phyloP scores from a whole-genome alignment of 768 basidiomycete genomes.

The Lactifluus echinatus region DNA sequence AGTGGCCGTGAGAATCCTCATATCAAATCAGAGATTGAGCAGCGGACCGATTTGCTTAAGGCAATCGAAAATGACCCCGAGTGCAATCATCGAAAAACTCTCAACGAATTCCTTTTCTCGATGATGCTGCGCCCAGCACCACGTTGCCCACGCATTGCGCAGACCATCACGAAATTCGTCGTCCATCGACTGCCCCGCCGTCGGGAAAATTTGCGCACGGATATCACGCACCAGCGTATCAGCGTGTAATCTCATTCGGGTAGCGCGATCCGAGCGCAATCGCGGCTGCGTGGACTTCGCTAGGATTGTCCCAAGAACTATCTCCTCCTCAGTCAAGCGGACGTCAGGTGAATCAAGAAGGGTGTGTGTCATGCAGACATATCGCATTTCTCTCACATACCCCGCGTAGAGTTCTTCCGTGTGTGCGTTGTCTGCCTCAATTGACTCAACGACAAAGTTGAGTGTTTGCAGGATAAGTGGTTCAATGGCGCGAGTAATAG shows the following conservation, averaged over 20 bases:
- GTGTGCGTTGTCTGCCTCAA: background rate
- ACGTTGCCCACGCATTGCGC: constrained; percentile 53
- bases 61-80: constrained; percentile 27
- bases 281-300: constrained; percentile 57
- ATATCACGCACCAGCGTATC: constrained; percentile 43
- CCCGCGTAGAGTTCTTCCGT: constrained; percentile 32
- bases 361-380: constrained; percentile 61
- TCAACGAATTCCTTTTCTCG: constrained; percentile 27
- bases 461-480: background rate
- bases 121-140: constrained; percentile 45
- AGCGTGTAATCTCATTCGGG: constrained; percentile 55
- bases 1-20: background rate
- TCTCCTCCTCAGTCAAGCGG: constrained; percentile 60
- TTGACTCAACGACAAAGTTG: constrained; percentile 47
- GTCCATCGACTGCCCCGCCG: background rate
- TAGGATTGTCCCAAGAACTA: constrained; percentile 66
- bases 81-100: constrained; percentile 62
- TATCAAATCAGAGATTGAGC: background rate
- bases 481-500: background rate
- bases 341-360: constrained; percentile 48
- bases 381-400: constrained; percentile 59
- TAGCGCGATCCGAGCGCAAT: constrained; percentile 49
- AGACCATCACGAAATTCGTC: constrained; percentile 33
- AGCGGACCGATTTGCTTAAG: background rate
- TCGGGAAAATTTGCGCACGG: constrained; percentile 29